A percentile compares a stretch with the other conserved stretches of the same genome.
Conservation (phyloP, 305 asterid genomes). For the Fraxinus sp. region DNA sequence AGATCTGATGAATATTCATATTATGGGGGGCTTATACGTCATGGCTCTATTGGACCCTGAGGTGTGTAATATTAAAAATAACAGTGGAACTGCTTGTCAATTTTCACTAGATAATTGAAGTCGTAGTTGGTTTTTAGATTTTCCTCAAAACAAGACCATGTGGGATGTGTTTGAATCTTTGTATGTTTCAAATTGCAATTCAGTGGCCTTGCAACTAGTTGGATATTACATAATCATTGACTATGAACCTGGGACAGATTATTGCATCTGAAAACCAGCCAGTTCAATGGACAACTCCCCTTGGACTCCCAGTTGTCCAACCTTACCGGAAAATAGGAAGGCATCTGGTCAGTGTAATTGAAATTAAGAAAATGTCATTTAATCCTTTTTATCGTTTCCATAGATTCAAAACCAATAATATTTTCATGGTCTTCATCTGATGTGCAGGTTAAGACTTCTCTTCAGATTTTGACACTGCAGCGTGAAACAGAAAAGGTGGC, state of each 20-base stretch:
- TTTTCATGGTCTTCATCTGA: conserved; percentile 16
- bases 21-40: neutral
- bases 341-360: conserved; percentile 57
- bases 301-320: conserved; percentile 99
- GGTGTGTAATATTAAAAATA: neutral
- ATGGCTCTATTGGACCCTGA: neutral
- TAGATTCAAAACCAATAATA: conserved; percentile 4
- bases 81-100: neutral
- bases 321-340: conserved; percentile 78
- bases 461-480: conserved; percentile 77
- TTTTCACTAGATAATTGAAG: neutral
- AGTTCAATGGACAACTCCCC: conserved; percentile 95
- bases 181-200: conserved; percentile 8
- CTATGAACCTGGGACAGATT: conserved; percentile 45
- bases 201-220: conserved; percentile 6
- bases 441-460: conserved; percentile 85
- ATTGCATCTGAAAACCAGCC: conserved; percentile 88
- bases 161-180: neutral
- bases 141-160: neutral
- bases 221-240: conserved; percentile 24
- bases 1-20: neutral
- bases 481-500: conserved; percentile 81
- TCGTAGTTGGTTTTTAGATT: neutral
- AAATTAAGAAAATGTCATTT: neutral
- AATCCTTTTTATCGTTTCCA: conserved; percentile 12